Evolutionary conservation across 176 grass and related monocot genomes (phyloP), one percentile per base, ranked within the genome.

Genomic region (Saccharum spontaneum): DNA sequence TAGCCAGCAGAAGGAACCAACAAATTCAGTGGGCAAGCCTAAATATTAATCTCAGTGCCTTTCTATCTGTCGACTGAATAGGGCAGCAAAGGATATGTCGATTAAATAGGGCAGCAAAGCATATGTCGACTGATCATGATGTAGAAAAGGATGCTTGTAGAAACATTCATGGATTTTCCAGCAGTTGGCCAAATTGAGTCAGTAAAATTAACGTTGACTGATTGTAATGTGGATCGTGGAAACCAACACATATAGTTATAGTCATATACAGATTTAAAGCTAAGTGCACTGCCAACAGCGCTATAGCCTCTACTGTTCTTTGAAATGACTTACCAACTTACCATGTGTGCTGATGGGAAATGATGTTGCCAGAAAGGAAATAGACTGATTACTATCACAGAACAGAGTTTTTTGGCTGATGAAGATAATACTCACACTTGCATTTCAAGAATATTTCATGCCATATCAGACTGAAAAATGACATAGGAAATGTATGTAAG

Each of bases 41-140:
- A 69, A 71, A 63, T 61, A 63, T 26, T 82, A 63, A 76, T 31
- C 16, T 63, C 37, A 6, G 13, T 67, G 41, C 43, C 28, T 83
- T 83, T 83, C 15, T 84, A 79, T 24, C 49, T 39, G 82, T 48
- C 5, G 7, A 31, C 50, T 62, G 69, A 89, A 81, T 37, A 22
- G 39, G 15, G 22, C 60, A 55, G 61, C 24, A 52, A 55, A 77
- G 23, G 59, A 23, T 88, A 78, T 40, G 48, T 48, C 7, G 3
- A 40, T 22, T 70, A 45, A 88, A 81, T 50, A 22, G 49, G 15
- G 28, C 45, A 54, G 46, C 55, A 41, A 55, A 77, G 17, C 57
- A 36, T 30, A 46, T 68, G 45, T 38, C 26, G 14, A 69, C 13
- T 65, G 64, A 38, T 20, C 18, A 67, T 62, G 40, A 79, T 10